Conservation (phyloP, 768 basidiomycete species). For the Holtermanniella nyarrowii region DNA sequence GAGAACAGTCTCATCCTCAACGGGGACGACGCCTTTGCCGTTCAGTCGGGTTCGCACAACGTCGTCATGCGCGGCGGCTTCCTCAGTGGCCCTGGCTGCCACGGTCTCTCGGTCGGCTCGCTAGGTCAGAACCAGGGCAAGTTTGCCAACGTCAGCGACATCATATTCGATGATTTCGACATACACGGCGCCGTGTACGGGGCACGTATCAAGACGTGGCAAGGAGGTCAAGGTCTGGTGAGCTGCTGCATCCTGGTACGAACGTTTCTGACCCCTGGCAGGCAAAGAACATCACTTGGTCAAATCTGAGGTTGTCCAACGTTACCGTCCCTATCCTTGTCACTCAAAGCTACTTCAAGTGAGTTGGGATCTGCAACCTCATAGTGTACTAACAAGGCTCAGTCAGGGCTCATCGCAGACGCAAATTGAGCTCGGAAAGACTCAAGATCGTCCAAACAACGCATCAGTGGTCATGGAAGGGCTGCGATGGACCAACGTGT, state of each 20-base stretch:
- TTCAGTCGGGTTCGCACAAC: conserved; percentile 46
- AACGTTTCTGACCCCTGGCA: neutral
- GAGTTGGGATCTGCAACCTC: neutral
- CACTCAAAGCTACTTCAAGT: conserved; percentile 45
- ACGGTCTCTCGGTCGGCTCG: conserved; percentile 48
- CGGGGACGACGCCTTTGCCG: conserved; percentile 49
- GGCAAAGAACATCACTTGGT: conserved; percentile 46
- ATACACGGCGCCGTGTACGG: conserved; percentile 49
- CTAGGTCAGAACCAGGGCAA: conserved; percentile 44
- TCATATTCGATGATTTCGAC: conserved; percentile 48
- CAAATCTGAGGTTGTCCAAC: conserved; percentile 45
- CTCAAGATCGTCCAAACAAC: conserved; percentile 22
- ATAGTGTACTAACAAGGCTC: too few species aligned
- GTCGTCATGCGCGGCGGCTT: conserved; percentile 46
- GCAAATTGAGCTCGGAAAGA: conserved; percentile 16
- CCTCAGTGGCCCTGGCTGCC: conserved; percentile 46
- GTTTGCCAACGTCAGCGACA: conserved; percentile 43
- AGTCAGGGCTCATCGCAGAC: too few species aligned
- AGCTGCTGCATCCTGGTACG: neutral
- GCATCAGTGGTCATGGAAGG: conserved; percentile 19
- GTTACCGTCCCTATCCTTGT: conserved; percentile 48
- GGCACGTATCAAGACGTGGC: conserved; percentile 48
- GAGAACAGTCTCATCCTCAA: conserved; percentile 44
- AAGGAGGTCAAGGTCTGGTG: conserved; percentile 47
- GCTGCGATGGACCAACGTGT: conserved; percentile 5